phyloP scores from a whole-genome alignment of 495 filamentous ascomycete genomes.

The Immersiella caudata region DNA sequence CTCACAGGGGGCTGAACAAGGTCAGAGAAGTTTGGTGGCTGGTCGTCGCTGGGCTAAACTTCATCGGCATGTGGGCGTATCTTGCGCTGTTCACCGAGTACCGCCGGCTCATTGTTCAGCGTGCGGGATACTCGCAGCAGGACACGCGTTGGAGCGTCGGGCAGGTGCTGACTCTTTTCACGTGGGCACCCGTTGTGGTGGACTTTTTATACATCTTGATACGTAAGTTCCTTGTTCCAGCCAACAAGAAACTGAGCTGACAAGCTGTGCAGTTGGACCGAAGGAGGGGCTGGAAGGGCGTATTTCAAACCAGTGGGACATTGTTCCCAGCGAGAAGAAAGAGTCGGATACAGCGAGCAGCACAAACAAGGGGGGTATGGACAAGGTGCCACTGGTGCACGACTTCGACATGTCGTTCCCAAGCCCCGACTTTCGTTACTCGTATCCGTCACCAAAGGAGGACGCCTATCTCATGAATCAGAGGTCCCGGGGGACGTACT shows the following conservation, averaged over 20 bases:
- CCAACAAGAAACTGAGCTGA: neutral
- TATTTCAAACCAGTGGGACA: constrained; percentile 11
- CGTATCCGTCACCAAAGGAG: constrained; percentile 2
- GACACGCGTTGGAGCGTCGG: constrained; percentile 13
- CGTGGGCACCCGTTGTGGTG: constrained; percentile 11
- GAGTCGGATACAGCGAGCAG: neutral
- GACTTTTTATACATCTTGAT: constrained; percentile 14
- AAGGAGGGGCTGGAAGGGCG: constrained; percentile 10
- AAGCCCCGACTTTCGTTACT: constrained; percentile 9
- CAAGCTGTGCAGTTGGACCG: neutral
- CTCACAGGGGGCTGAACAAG: neutral
- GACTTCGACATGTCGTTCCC: neutral
- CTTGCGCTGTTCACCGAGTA: constrained; percentile 14
- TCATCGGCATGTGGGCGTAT: constrained; percentile 17
- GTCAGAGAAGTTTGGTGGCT: constrained; percentile 2
- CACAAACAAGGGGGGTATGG: too few relatives aligned
- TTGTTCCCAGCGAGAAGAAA: neutral
- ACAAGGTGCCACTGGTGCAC: constrained; percentile 7
- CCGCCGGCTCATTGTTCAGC: constrained; percentile 8
- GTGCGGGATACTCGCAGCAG: constrained; percentile 13
- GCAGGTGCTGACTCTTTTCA: constrained; percentile 1
- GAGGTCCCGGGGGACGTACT: neutral
- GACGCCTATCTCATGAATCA: constrained; percentile 3
- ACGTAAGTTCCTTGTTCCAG: too few relatives aligned
- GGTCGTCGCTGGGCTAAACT: constrained; percentile 2